phyloP scores from a whole-genome alignment of 73 alveolate species.

The Paraurostyla sp. region DNA sequence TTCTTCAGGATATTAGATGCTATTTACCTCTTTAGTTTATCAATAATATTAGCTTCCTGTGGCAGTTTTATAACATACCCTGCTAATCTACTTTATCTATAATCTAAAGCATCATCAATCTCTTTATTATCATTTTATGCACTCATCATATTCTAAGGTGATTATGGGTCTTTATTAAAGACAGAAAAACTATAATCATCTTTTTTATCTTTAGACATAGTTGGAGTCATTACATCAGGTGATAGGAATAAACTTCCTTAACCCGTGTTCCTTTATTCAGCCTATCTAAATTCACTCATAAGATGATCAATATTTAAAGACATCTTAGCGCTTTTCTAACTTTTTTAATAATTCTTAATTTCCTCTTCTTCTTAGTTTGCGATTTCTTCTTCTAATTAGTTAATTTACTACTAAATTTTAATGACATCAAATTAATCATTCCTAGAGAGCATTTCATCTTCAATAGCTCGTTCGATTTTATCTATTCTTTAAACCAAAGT shows the following conservation, averaged over 20 bases:
- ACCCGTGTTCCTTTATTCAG: background rate
- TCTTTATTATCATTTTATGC: too few relatives aligned
- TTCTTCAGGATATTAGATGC: background rate
- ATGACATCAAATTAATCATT: conserved; percentile 29
- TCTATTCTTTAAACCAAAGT: conserved; percentile 27
- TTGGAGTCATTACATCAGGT: too few relatives aligned
- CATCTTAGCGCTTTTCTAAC: background rate
- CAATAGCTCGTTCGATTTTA: background rate
- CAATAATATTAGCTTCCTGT: background rate
- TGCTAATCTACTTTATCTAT: too few relatives aligned
- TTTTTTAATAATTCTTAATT: background rate
- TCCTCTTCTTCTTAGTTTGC: conserved; percentile 14
- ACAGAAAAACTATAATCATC: too few relatives aligned
- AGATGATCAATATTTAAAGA: conserved; percentile 5
- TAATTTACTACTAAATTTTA: background rate
- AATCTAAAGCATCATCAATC: too few relatives aligned
- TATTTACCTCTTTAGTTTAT: background rate
- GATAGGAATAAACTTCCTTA: too few relatives aligned
- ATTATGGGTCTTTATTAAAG: too few relatives aligned
- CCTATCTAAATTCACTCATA: background rate
- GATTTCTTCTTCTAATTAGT: background rate
- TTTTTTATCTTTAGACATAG: too few relatives aligned
- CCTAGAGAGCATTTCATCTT: background rate
- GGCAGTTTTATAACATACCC: background rate
- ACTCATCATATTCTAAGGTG: too few relatives aligned